Evolutionary conservation across 2,329 filamentous ascomycete genomes (phyloP).

Genomic region (Colletotrichum sp.): DNA sequence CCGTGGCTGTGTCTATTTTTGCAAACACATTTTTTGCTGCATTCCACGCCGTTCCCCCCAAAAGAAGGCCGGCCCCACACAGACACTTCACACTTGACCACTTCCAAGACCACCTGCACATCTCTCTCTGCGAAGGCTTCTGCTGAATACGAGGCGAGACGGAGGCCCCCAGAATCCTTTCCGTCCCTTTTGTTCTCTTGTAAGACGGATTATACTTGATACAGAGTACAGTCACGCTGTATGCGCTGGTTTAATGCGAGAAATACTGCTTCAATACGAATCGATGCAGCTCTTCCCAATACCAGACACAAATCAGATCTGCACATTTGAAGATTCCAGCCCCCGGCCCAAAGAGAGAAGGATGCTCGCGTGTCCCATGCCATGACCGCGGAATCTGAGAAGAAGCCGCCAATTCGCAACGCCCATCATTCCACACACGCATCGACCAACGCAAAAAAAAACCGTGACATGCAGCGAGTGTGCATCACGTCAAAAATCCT

Average conservation of each 20-base stretch:
- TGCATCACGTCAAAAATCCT: not conserved
- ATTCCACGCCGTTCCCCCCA: not conserved
- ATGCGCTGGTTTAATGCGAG: not conserved
- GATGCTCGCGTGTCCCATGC: not conserved
- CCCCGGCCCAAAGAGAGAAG: not conserved
- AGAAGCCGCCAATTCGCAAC: not conserved
- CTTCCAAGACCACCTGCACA: not conserved
- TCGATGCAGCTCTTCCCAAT: not conserved
- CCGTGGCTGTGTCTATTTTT: conserved; percentile 21
- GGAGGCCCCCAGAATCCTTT: not conserved
- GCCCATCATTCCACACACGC: not conserved
- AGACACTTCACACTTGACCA: not conserved
- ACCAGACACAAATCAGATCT: not conserved
- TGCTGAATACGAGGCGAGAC: conserved; percentile 13
- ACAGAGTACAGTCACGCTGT: not conserved
- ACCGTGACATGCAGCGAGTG: not conserved
- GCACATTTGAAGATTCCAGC: not conserved
- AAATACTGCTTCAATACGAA: not conserved
- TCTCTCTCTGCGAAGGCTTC: not conserved
- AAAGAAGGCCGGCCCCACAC: not conserved
- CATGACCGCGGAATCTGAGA: not conserved
- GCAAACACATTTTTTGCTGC: not conserved
- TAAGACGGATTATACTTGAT: not conserved
- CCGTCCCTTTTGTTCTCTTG: not conserved
- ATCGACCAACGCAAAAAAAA: not conserved